Evolutionary conservation across 768 basidiomycete genomes (phyloP).

Genomic region (Phanerochaete carnosa): DNA sequence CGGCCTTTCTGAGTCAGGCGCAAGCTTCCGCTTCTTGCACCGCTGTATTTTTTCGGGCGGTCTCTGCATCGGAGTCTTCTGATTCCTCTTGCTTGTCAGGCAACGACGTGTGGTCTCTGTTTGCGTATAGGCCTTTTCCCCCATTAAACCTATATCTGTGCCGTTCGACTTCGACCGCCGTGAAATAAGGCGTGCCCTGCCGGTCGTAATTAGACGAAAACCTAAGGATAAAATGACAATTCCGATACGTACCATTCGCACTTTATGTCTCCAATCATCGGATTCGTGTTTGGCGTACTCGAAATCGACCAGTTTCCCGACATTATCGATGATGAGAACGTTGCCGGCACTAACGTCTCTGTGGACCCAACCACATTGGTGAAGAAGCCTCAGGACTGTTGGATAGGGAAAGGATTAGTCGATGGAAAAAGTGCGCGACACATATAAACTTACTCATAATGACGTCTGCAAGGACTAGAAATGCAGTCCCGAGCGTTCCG

Average conservation of each 20-base stretch:
- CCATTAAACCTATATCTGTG: not conserved
- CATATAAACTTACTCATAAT: not conserved
- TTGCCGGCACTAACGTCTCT: constrained; percentile 11
- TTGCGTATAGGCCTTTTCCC: not conserved
- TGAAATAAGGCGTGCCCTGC: constrained; percentile 6
- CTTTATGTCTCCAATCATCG: not conserved
- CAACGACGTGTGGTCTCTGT: too few relatives aligned
- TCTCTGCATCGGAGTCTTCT: too few relatives aligned
- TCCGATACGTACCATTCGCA: not conserved
- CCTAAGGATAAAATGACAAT: too few relatives aligned
- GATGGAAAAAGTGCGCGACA: not conserved
- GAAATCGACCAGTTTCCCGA: constrained; percentile 3
- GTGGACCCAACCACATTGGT: constrained; percentile 7
- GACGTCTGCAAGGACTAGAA: not conserved
- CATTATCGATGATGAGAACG: constrained; percentile 3
- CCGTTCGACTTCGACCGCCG: not conserved
- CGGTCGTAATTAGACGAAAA: not conserved
- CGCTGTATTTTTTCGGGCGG: not conserved
- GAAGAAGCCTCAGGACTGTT: not conserved
- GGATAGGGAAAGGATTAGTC: not conserved
- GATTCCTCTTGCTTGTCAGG: too few relatives aligned
- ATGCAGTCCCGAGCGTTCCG: not conserved
- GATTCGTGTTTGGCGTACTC: constrained; percentile 3
- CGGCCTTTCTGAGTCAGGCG: not conserved
- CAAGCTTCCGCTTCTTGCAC: not conserved